A percentile compares a stretch with the other conserved stretches of the same genome.
Evolutionary conservation across 768 basidiomycete genomes (phyloP).

Genomic region (Fomitopsis pulvina): DNA sequence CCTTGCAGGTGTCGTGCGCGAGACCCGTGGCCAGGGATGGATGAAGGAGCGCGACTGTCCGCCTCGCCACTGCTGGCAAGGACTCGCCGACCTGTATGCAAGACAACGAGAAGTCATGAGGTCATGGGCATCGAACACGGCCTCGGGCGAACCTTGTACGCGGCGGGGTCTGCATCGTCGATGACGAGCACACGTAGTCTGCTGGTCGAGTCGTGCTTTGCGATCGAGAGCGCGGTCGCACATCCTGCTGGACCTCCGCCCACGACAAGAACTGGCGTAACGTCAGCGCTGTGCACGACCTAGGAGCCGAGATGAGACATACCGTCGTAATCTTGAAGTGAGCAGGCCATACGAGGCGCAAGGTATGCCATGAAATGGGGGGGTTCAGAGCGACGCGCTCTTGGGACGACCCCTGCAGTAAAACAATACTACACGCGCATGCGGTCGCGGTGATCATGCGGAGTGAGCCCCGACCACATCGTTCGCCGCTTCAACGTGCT

Average conservation of each 20-base stretch:
- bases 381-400: neutral
- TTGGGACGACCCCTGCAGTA: too few relatives aligned
- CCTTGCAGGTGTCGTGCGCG: slow-evolving; percentile 12
- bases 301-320: neutral
- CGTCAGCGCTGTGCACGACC: slow-evolving; percentile 1
- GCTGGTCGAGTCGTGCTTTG: slow-evolving; percentile 13
- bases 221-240: slow-evolving; percentile 18
- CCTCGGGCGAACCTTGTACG: slow-evolving; percentile 24
- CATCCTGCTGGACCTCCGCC: slow-evolving; percentile 21
- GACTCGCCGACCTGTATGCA: slow-evolving; percentile 32
- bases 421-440: too few relatives aligned
- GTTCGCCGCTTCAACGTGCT: slow-evolving; percentile 3
- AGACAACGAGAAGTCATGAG: neutral
- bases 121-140: neutral
- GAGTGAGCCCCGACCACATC: too few relatives aligned
- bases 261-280: slow-evolving; percentile 16
- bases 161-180: slow-evolving; percentile 24
- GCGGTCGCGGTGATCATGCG: too few relatives aligned
- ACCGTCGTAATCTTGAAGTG: neutral
- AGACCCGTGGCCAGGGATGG: slow-evolving; percentile 4
- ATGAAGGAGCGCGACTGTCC: slow-evolving; percentile 10
- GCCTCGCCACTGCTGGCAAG: slow-evolving; percentile 25
- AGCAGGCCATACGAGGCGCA: neutral
- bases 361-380: neutral
- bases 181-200: slow-evolving; percentile 19